Evolutionary conservation across 305 asterid species (phyloP).

Genomic region (Fraxinus angustifolia): DNA sequence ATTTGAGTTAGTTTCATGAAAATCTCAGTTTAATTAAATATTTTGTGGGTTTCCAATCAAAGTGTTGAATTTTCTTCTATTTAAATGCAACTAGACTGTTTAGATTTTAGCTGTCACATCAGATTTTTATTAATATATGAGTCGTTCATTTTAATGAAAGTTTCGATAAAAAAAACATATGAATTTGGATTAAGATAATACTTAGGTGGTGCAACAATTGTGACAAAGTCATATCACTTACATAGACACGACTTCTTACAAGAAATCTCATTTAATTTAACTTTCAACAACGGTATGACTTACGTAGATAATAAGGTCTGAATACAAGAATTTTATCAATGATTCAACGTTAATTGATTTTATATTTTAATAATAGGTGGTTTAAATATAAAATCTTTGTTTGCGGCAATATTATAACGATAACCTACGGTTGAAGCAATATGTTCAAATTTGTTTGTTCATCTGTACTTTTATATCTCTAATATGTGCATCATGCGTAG

Average conservation of each 20-base stretch:
- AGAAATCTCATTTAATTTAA: not conserved
- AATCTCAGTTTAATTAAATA: conserved; percentile 22
- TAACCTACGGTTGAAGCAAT: not conserved
- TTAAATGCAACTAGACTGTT: conserved; percentile 8
- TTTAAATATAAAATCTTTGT: not conserved
- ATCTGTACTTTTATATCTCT: not conserved
- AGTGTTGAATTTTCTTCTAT: not conserved
- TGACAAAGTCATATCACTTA: conserved; percentile 4
- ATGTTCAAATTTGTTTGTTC: not conserved
- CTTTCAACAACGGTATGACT: not conserved
- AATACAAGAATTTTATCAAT: not conserved
- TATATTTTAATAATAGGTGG: not conserved
- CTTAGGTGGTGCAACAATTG: conserved; percentile 24
- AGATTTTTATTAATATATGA: conserved; percentile 11
- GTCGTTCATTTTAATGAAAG: conserved; percentile 19
- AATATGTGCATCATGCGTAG: not conserved
- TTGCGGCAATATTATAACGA: not conserved
- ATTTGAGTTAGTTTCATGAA: conserved; percentile 27
- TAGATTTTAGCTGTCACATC: conserved; percentile 20
- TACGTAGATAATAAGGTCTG: not conserved
- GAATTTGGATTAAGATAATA: conserved; percentile 6
- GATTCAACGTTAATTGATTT: too few relatives aligned
- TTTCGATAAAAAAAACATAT: not conserved
- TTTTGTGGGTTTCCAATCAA: not conserved
- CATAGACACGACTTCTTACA: not conserved